phyloP scores from a whole-genome alignment of 148 eudicot species.

The Dysphania ambrosioides region DNA sequence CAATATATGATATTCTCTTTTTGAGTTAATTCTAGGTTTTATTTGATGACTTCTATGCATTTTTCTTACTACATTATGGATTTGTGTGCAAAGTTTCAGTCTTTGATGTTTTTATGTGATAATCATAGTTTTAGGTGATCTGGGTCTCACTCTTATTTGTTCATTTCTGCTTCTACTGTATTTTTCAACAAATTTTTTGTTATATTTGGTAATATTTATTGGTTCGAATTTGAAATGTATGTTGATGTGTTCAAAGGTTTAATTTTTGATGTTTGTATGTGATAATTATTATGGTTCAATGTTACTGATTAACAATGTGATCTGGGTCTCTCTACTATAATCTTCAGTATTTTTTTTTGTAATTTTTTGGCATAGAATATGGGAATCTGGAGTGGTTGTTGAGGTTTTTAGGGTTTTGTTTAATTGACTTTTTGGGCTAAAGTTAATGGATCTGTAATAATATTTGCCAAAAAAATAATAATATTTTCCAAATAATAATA shows the following conservation, averaged over 20 bases:
- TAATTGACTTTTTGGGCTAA: neutral
- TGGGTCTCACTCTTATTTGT: too few species aligned
- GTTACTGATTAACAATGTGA: neutral
- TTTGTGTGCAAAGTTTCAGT: neutral
- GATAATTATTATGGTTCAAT: too few species aligned
- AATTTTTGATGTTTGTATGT: too few species aligned
- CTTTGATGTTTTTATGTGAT: neutral
- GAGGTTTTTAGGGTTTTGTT: neutral
- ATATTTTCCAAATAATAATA: too few species aligned
- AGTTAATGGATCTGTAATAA: slow-evolving; percentile 11
- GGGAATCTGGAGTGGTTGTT: neutral
- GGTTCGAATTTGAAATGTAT: too few species aligned
- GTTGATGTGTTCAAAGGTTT: too few species aligned
- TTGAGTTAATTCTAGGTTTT: neutral
- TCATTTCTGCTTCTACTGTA: neutral
- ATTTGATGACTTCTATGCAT: neutral
- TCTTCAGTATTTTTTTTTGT: neutral
- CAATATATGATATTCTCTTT: neutral
- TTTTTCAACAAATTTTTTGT: too few species aligned
- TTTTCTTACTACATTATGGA: neutral
- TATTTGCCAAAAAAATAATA: slow-evolving; percentile 10
- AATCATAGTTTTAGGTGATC: too few species aligned
- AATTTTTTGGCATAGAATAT: neutral
- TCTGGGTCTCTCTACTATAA: neutral
- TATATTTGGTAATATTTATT: too few species aligned